Conservation (phyloP, 108 stramenopile species). For the Skeletonema menzelii region DNA sequence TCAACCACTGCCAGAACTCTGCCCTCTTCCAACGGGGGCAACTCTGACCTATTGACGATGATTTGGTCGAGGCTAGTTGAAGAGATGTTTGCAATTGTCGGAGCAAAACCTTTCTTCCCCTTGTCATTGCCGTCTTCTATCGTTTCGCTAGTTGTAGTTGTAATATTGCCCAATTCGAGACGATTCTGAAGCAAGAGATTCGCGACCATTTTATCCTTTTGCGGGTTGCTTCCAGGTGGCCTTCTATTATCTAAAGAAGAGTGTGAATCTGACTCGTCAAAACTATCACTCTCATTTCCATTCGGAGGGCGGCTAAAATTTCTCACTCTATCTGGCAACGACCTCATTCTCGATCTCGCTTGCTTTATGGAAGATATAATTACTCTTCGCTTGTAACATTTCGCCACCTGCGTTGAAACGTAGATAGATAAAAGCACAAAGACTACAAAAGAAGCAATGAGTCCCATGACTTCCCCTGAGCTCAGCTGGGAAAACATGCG, state of each 20-base stretch:
- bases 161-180: slow-evolving; percentile 20
- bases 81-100: slow-evolving; percentile 12
- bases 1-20: slow-evolving; percentile 42
- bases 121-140: background rate
- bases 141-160: background rate
- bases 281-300: background rate
- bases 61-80: slow-evolving; percentile 17
- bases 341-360: slow-evolving; percentile 30
- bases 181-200: slow-evolving; percentile 65
- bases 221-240: slow-evolving; percentile 30
- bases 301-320: slow-evolving; percentile 20
- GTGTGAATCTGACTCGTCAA: slow-evolving; percentile 5
- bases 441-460: slow-evolving; percentile 45
- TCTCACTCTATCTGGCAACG: slow-evolving; percentile 23
- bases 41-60: slow-evolving; percentile 37
- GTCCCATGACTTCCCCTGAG: slow-evolving; percentile 47
- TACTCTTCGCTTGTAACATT: slow-evolving; percentile 31
- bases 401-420: slow-evolving; percentile 28
- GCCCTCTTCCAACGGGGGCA: slow-evolving; percentile 39
- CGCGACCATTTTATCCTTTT: slow-evolving; percentile 88
- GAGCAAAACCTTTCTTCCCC: background rate
- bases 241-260: slow-evolving; percentile 5
- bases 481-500: slow-evolving; percentile 50
- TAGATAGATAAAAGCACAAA: slow-evolving; percentile 28
- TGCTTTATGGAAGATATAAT: slow-evolving; percentile 22